Base-by-base conservation (phyloP, 1,139 yeast species). In the Yamadazyma epiphylla region DNA sequence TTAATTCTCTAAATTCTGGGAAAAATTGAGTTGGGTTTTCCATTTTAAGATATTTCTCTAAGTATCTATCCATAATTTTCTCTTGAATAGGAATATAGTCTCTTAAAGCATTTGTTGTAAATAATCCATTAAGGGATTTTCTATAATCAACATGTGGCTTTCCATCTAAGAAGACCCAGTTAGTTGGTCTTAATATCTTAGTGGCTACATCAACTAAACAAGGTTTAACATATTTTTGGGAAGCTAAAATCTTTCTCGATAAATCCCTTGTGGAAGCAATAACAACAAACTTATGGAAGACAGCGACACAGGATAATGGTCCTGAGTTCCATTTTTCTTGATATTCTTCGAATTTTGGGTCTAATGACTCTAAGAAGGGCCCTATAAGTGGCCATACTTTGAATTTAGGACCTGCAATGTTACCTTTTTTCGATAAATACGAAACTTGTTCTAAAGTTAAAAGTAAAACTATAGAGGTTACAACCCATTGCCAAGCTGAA, bases 141-240 rank as follows among this genome's bases (percentile, higher is more conserved):
- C 98, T 80, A 64, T 89, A 91, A 59, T 91, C 98, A 38, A 80
- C 77, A 52, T 91, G 98, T 19, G 79, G 94, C 65, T 88, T 87
- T 46, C 98, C 98, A 53, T 91, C 98, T 51, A 88, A 64, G 58
- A 91, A 91, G 28, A 91, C 98, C 98, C 98, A 91, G 67, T 89
- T 91, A 30, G 91, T 71, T 26, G 97, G 96, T 60, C 97, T 77
- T 51, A 91, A 69, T 46, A 91, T 86, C 64, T 89, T 91, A 44
- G 79, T 70, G 13, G 97, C 98, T 33, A 88, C 97, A 54, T 91
- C 98, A 42, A 91, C 98, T 38, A 91, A 95, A 67, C 98, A 91
- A 5, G 98, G 98, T 58, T 88, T 88, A 37, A 87, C 96, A 53
- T 71, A 91, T 36, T 77, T 72, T 21, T 96, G 95, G 17, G 95